Conservation (phyloP, 768 basidiomycete genomes). For the Filobasidium wieringae region DNA sequence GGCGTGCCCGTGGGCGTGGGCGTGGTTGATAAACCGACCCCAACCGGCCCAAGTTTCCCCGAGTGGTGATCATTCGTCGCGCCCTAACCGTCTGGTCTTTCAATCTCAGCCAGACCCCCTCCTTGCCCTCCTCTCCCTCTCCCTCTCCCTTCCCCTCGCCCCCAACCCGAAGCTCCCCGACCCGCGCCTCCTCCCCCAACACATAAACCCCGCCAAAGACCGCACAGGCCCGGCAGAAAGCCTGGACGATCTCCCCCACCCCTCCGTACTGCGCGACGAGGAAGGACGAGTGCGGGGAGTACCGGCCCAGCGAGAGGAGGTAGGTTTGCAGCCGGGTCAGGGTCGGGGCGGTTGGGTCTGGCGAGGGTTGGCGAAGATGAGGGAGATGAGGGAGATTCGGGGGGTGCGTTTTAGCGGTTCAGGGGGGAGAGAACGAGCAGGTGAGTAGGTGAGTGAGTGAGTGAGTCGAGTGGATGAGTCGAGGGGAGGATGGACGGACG, state of each 20-base stretch:
- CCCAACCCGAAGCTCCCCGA: constrained; percentile 13
- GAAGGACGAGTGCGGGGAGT: constrained; percentile 71
- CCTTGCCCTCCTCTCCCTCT: not conserved
- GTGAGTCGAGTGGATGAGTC: too few species aligned
- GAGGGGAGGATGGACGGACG: not conserved
- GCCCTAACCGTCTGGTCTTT: too few species aligned
- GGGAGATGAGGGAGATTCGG: not conserved
- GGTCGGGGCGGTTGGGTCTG: constrained; percentile 58
- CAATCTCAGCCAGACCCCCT: not conserved
- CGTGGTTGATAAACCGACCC: not conserved
- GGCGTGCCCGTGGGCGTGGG: not conserved
- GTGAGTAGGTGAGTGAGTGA: too few species aligned
- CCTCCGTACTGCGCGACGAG: constrained; percentile 93
- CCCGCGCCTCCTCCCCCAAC: constrained; percentile 33
- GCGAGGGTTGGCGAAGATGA: not conserved
- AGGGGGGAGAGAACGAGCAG: too few species aligned
- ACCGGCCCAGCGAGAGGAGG: constrained; percentile 67
- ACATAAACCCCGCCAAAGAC: constrained; percentile 49
- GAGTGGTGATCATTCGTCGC: constrained; percentile 15
- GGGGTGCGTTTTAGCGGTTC: too few species aligned
- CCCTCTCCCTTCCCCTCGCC: not conserved
- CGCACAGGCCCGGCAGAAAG: constrained; percentile 63
- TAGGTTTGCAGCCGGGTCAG: constrained; percentile 61
- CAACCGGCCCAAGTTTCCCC: constrained; percentile 16
- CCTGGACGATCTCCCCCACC: constrained; percentile 81